Percentiles rank a stretch among this genome's conserved stretches.
phyloP scores from a whole-genome alignment of 2,329 filamentous ascomycete species.

The Alternaria sp. region DNA sequence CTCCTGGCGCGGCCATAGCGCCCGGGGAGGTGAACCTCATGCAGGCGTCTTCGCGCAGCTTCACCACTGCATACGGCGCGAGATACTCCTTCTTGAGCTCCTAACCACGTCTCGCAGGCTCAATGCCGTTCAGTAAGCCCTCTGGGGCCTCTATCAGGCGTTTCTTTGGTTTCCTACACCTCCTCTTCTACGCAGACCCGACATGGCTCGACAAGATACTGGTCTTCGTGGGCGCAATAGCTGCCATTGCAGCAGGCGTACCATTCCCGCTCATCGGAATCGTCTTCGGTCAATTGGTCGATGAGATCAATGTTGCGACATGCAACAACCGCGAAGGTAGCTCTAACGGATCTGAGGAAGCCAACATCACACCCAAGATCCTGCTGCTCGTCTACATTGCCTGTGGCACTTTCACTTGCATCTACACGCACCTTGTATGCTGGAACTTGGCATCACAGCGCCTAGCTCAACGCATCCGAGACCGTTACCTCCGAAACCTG shows the following conservation, averaged over 20 bases:
- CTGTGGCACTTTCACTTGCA: constrained; percentile 66
- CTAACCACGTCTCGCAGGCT: constrained; percentile 16
- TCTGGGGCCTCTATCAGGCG: constrained; percentile 35
- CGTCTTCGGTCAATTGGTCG: constrained; percentile 68
- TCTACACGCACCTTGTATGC: constrained; percentile 68
- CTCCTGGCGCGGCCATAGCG: constrained; percentile 27
- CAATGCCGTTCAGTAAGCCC: constrained; percentile 38
- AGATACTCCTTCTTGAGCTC: constrained; percentile 16
- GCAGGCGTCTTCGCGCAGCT: constrained; percentile 24
- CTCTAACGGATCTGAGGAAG: constrained; percentile 30
- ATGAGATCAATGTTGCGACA: constrained; percentile 65
- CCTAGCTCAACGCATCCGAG: constrained; percentile 67
- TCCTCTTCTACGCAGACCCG: constrained; percentile 46
- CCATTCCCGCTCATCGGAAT: constrained; percentile 70
- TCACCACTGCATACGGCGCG: constrained; percentile 24
- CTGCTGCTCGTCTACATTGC: constrained; percentile 68
- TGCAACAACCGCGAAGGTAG: constrained; percentile 49
- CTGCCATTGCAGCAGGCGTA: constrained; percentile 64
- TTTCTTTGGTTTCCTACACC: constrained; percentile 41
- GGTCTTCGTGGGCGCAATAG: constrained; percentile 47
- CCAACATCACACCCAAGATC: constrained; percentile 65
- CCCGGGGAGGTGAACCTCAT: constrained; percentile 22
- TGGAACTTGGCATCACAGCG: constrained; percentile 71
- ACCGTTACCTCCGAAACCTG: constrained; percentile 64
- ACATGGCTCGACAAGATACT: constrained; percentile 48